Evolutionary conservation across 768 basidiomycete species (phyloP), one percentile per base, ranked within the genome.

Genomic region (Xerocomus potaroensis): DNA sequence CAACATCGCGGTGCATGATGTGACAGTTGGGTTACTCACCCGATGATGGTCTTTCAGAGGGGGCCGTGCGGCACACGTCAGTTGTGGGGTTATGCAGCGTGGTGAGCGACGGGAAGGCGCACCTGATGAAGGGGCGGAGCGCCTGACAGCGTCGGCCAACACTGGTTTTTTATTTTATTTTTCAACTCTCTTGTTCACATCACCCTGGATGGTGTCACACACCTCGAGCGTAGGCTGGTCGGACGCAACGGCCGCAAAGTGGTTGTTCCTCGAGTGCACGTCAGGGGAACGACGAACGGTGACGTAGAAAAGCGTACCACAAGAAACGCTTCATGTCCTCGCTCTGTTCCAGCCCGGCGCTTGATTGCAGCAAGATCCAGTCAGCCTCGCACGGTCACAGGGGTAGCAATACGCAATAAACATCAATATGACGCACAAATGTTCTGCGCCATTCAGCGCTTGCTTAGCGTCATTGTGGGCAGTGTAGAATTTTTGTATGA

Each of bases 251-350:
- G 83, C 82, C 1, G 83, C 77, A 59, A 86, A 86, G 58, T 85
- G 84, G 60, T 84, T 84, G 62, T 86, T 73, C 83, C 83, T 83
- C n/a, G n/a, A n/a, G n/a, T n/a, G n/a, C n/a, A n/a, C n/a, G n/a
- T n/a, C n/a, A n/a, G n/a, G n/a, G n/a, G n/a, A n/a, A n/a, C n/a
- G n/a, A n/a, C n/a, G n/a, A n/a, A n/a, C n/a, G n/a, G n/a, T n/a
- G n/a, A 24, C 5, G n/a, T 3, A 11, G 11, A 60, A n/a, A n/a
- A n/a, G n/a, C 69, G 14, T 57, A 81, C 83, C 84, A 87, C n/a
- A 84, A 62, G 66, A 84, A 85, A 8, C 76, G 73, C 53, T 83
- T 85, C 83, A 83, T 83, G 33, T 80, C 81, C 15, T 83, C 79
- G 19, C 75, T 72, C 59, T 83, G 81, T 48, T 84, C 81, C 38